Percentiles rank a stretch among this genome's conserved stretches.
phyloP scores from a whole-genome alignment of 2,329 filamentous ascomycete genomes.

The Capronia epimyces region DNA sequence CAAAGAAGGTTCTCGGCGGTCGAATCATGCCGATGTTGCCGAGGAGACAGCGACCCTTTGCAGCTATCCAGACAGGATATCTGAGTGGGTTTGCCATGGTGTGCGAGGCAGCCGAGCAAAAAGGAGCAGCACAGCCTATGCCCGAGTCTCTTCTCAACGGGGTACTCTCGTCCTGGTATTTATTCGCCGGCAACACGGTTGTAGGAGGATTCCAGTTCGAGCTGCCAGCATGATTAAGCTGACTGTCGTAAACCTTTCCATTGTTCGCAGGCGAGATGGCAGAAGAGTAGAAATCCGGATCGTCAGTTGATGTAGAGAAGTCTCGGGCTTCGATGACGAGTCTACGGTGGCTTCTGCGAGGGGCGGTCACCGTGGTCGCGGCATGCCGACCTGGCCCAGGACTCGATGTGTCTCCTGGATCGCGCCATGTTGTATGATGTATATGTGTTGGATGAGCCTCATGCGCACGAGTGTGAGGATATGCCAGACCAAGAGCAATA shows the following conservation, averaged over 20 bases:
- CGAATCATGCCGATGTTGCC: not conserved
- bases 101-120: too few relatives aligned
- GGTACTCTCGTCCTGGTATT: too few relatives aligned
- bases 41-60: not conserved
- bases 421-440: not conserved
- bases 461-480: not conserved
- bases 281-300: not conserved
- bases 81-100: too few relatives aligned
- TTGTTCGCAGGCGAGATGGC: not conserved
- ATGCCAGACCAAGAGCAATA: not conserved
- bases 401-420: not conserved
- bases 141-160: too few relatives aligned
- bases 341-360: not conserved
- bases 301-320: not conserved
- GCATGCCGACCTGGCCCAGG: not conserved
- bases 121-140: too few relatives aligned
- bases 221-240: not conserved
- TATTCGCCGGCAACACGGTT: too few relatives aligned
- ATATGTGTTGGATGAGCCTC: not conserved
- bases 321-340: not conserved
- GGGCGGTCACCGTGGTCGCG: not conserved
- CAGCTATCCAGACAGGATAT: too few relatives aligned
- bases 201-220: not conserved
- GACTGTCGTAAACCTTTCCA: not conserved
- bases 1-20: not conserved